Conservation (phyloP, 768 basidiomycete genomes). For the Pleurotus ostreatus region DNA sequence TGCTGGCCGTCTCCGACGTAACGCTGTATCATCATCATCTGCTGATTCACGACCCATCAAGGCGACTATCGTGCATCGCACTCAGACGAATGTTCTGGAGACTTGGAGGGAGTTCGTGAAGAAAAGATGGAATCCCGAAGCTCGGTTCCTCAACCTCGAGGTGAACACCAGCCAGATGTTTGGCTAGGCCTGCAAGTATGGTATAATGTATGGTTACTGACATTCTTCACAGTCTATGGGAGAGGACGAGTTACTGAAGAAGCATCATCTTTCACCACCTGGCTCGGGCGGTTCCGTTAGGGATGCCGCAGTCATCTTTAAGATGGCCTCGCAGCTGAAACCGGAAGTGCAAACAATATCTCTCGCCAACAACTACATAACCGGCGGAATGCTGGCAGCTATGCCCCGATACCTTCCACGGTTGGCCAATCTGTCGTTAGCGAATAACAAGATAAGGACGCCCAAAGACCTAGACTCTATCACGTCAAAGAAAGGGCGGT, state of each 20-base stretch:
- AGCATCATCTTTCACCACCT: constrained; percentile 66
- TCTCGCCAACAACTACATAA: constrained; percentile 69
- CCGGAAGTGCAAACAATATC: constrained; percentile 81
- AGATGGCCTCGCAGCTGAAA: constrained; percentile 73
- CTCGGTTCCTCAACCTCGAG: constrained; percentile 76
- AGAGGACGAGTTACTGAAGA: constrained; percentile 73
- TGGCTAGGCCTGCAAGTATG: constrained; percentile 1
- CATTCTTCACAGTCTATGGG: constrained; percentile 56
- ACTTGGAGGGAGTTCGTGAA: constrained; percentile 75
- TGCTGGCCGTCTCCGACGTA: constrained; percentile 57
- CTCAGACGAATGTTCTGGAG: constrained; percentile 43
- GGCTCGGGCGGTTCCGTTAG: constrained; percentile 59
- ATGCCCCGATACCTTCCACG: constrained; percentile 74
- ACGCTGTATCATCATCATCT: constrained; percentile 36
- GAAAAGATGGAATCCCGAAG: constrained; percentile 66
- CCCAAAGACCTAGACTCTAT: constrained; percentile 71
- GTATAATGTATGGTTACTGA: neutral
- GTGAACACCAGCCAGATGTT: constrained; percentile 38
- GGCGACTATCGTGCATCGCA: constrained; percentile 18
- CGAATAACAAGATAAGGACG: constrained; percentile 67
- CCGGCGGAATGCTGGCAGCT: constrained; percentile 53
- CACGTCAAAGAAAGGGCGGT: constrained; percentile 52
- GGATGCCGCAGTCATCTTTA: constrained; percentile 85
- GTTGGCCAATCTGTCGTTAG: constrained; percentile 74
- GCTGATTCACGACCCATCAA: constrained; percentile 13